Base-by-base conservation (phyloP, 345 rosid genomes). In the Dipteronia dyeriana region DNA sequence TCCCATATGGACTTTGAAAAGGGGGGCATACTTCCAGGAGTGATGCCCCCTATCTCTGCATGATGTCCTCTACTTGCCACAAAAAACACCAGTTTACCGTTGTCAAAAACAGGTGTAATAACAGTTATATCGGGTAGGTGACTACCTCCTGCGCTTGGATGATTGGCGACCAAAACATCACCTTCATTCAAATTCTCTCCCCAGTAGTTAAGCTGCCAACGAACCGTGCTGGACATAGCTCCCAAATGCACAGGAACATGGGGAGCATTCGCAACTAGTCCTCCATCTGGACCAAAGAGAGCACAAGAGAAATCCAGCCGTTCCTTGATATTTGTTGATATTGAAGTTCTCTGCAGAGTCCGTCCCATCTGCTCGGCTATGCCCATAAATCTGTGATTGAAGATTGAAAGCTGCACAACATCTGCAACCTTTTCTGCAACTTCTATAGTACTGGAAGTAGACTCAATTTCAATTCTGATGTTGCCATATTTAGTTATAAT, bases 21-120 rank as follows among this genome's bases (percentile, higher is more conserved):
- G 23, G 97, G 99, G 2, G 98, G 99, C 99, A 96, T 94, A 86
- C 99, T 96, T 82, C 99, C 99, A 7, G 99, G 99, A 68, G 98
- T 94, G 57, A 92, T 90, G 62, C 99, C 99, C 9, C 99, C 99
- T n/a, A 92, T 94, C 86, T 96, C 99, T 25, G 99, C 99, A 83
- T 96, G 99, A 82, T 94, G 98, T 16, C 99, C 99, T 84, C 98
- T 86, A 77, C 97, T 92, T 49, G 99, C 98, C 68, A 96, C 98
- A n/a, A 96, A 94, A 85, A 96, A 92, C n/a, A 94, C 97, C 19
- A 94, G 92, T 80, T 89, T 83, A 51, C 92, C 86, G 0, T 87
- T 78, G 77, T 91, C 88, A 53, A 94, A 94, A 78, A 96, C 98
- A 68, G 99, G 98, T 5, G 99, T 96, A 54, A 94, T 85, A 71